Conservation (phyloP, 495 filamentous ascomycete species). For the Trichoderma reesei region DNA sequence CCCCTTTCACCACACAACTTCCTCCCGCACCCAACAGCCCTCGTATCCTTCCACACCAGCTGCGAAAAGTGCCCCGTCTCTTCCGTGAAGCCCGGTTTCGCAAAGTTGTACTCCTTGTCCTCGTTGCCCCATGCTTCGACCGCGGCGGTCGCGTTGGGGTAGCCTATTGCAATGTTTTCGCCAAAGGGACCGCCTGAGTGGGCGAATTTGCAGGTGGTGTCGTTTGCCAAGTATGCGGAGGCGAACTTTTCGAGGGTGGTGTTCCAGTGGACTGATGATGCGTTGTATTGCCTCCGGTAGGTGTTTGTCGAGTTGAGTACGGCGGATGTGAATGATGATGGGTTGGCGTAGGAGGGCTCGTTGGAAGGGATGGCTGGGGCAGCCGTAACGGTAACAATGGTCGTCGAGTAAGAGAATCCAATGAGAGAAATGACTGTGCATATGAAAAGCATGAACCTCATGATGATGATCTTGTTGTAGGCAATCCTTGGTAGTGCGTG, state of each 20-base stretch:
- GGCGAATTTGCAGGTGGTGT: slow-evolving; percentile 43
- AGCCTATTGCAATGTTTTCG: slow-evolving; percentile 70
- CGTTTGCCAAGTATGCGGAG: slow-evolving; percentile 19
- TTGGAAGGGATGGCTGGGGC: slow-evolving; percentile 21
- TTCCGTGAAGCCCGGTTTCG: slow-evolving; percentile 43
- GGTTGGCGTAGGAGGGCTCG: slow-evolving; percentile 38
- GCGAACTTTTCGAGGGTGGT: slow-evolving; percentile 48
- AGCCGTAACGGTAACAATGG: slow-evolving; percentile 20
- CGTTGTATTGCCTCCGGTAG: slow-evolving; percentile 57
- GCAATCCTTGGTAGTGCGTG: neutral
- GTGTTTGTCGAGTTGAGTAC: slow-evolving; percentile 58
- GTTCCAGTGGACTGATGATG: slow-evolving; percentile 56
- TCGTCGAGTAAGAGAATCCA: neutral
- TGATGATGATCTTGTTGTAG: neutral
- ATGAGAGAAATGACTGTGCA: neutral
- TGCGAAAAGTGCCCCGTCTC: slow-evolving; percentile 79
- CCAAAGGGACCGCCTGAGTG: slow-evolving; percentile 63
- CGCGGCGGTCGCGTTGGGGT: slow-evolving; percentile 45
- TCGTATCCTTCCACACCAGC: slow-evolving; percentile 69
- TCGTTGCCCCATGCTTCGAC: slow-evolving; percentile 65
- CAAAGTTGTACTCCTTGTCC: slow-evolving; percentile 48
- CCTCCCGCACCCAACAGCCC: slow-evolving; percentile 57
- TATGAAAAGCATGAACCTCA: neutral
- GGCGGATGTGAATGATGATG: slow-evolving; percentile 40
- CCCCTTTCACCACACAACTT: slow-evolving; percentile 48